phyloP scores from a whole-genome alignment of 208 protist species.

The Hexamita inflata region DNA sequence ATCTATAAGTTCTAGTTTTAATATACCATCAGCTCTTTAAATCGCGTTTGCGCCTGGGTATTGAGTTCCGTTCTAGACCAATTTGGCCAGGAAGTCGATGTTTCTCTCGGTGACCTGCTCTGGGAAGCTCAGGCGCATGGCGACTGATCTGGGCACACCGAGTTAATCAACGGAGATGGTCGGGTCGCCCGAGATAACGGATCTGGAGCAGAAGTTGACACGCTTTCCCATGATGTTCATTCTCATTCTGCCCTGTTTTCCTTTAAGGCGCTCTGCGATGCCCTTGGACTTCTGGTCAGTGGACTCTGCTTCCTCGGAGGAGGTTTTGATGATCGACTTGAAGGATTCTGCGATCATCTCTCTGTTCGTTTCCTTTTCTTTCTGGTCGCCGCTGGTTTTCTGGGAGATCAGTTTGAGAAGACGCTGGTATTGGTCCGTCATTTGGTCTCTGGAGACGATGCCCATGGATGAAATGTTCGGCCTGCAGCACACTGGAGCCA shows the following conservation, averaged over 20 bases:
- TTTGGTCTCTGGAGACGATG: too few relatives aligned
- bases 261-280: constrained; percentile 88
- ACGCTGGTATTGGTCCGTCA: too few relatives aligned
- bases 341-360: too few relatives aligned
- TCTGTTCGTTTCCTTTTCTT: too few relatives aligned
- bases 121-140: constrained; percentile 90
- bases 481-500: too few relatives aligned
- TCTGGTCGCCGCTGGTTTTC: too few relatives aligned
- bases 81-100: constrained; percentile 67
- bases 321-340: too few relatives aligned
- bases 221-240: constrained; percentile 98
- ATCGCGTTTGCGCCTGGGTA: constrained; percentile 89
- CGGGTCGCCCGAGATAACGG: constrained; percentile 83
- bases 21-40: neutral
- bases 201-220: constrained; percentile 94
- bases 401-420: too few relatives aligned
- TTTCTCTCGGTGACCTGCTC: constrained; percentile 93
- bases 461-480: too few relatives aligned
- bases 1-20: too few relatives aligned
- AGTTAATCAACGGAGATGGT: constrained; percentile 59
- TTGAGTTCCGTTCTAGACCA: constrained; percentile 71
- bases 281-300: too few relatives aligned
- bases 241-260: constrained; percentile 91
- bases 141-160: constrained; percentile 91
- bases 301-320: too few relatives aligned